Conservation (phyloP, 1,284 basidiomycete species). For the Trichosporon sp. region DNA sequence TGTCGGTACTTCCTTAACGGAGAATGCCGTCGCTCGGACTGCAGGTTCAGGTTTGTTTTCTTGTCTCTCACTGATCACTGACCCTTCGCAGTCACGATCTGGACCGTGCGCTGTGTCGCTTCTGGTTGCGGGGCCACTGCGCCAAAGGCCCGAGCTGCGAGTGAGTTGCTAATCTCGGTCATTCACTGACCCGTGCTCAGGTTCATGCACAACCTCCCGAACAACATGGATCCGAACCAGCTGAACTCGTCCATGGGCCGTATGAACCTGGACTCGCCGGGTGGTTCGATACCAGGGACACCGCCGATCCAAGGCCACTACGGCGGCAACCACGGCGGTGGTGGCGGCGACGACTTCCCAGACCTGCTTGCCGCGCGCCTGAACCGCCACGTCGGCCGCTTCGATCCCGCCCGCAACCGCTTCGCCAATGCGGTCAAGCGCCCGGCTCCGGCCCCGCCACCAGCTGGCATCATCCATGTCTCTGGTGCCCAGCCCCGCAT, state of each 20-base stretch:
- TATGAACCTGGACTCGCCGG: slow-evolving; percentile 57
- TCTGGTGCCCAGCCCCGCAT: slow-evolving; percentile 1
- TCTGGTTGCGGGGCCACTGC: slow-evolving; percentile 95
- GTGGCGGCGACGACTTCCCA: slow-evolving; percentile 73
- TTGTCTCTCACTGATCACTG: neutral
- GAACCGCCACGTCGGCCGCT: slow-evolving; percentile 48
- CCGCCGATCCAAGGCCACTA: slow-evolving; percentile 26
- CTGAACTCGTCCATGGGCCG: slow-evolving; percentile 64
- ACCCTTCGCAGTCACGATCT: slow-evolving; percentile 66
- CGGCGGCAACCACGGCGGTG: slow-evolving; percentile 24
- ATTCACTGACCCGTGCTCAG: slow-evolving; percentile 22
- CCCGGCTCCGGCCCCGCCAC: slow-evolving; percentile 31
- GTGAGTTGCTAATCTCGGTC: slow-evolving; percentile 29
- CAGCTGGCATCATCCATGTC: slow-evolving; percentile 20
- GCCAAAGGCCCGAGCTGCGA: slow-evolving; percentile 75
- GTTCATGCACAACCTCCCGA: slow-evolving; percentile 83
- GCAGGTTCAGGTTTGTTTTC: slow-evolving; percentile 78
- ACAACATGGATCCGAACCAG: slow-evolving; percentile 49
- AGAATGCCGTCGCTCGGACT: slow-evolving; percentile 91
- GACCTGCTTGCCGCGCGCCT: slow-evolving; percentile 51
- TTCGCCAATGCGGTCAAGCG: slow-evolving; percentile 60
- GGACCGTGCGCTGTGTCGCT: slow-evolving; percentile 87
- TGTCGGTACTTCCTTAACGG: slow-evolving; percentile 96
- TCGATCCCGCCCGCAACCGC: slow-evolving; percentile 73
- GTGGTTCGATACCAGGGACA: slow-evolving; percentile 39